Evolutionary conservation across 202 grass and related monocot species (phyloP), one percentile per base, ranked within the genome.

Genomic region (Digitaria exilis): DNA sequence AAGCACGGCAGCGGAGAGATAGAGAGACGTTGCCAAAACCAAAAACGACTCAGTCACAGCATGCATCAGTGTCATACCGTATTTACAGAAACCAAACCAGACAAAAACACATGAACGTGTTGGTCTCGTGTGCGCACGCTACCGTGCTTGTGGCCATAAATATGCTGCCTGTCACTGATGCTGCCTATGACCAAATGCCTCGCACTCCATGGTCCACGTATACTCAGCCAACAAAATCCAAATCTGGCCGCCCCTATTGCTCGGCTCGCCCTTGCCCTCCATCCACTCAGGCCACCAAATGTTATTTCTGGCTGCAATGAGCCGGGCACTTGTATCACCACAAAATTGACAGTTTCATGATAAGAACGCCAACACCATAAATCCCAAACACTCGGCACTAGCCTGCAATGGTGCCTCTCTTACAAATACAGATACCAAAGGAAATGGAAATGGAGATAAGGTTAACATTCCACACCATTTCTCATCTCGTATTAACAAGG

Each of bases 221-320:
- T n/a, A 72, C 65, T 7, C 42, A 12, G 34, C 21, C 2, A 30
- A 10, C 32, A 43, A 73, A 13, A 80, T 64, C 50, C 79, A 51
- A 56, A 35, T 54, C 69, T 71, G 52, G 30, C 71, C n/a, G n/a
- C n/a, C n/a, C 50, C 17, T 54, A 55, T 77, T 22, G 34, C 29
- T 41, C n/a, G n/a, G n/a, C n/a, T n/a, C 5, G 2, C 35, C 35
- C 4, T n/a, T n/a, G n/a, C n/a, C n/a, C n/a, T 52, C 54, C 66
- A 56, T 56, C 54, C 44, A 56, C n/a, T n/a, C n/a, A n/a, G n/a
- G n/a, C 73, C 56, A 87, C 65, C 11, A 28, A 22, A 44, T 16
- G 7, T 29, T 69, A 70, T 69, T 72, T 68, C 65, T 80, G 59
- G 59, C 13, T 71, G 73, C 28, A 77, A 78, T 25, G 64, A 16